Evolutionary conservation across 1,284 basidiomycete genomes (phyloP), one percentile per base, ranked within the genome.

Genomic region (Ganoderma lingzhi): DNA sequence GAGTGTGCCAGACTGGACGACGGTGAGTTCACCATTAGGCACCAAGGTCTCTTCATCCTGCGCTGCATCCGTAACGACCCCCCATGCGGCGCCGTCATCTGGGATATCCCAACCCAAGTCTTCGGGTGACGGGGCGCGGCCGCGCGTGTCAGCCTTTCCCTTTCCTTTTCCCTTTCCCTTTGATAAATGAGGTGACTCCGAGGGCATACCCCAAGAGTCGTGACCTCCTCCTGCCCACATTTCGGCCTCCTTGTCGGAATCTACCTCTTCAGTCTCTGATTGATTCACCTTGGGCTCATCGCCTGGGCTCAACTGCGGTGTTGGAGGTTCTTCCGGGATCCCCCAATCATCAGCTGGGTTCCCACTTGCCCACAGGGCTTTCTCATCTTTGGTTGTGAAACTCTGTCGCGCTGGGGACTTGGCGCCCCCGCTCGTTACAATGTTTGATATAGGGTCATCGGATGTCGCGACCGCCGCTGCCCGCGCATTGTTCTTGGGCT

Each of bases 1-100:
- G 39, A 81, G 71, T n/a, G 76, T 74, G 9, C 85, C 86, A 6
- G 77, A 83, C 59, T 79, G 76, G 62, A 83, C 75, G 68, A 87
- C 75, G 9, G 75, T 81, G 30, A 87, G 74, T 19, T 76, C 77
- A 79, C 41, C 84, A 71, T 32, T 41, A 2, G 14, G 42, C 30
- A 14, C 39, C 19, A n/a, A 10, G 15, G 35, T 1, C n/a, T 62
- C 41, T 62, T 41, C 41, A 19, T 32, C 32, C 62, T 42, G 62
- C 62, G 48, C 48, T 0, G 84, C 80, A 17, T 85, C 79, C 51
- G 80, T 65, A 32, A 74, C 72, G 15, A 84, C 84, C 6, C 79
- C 84, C 64, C 80, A 77, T 58, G 82, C 76, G 64, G 87, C 73
- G 3, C 73, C 80, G 39, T 87, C 76, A 42, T 75, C 64, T 12